phyloP scores from a whole-genome alignment of 176 grass and related monocot species.

The Saccharum officinarum region DNA sequence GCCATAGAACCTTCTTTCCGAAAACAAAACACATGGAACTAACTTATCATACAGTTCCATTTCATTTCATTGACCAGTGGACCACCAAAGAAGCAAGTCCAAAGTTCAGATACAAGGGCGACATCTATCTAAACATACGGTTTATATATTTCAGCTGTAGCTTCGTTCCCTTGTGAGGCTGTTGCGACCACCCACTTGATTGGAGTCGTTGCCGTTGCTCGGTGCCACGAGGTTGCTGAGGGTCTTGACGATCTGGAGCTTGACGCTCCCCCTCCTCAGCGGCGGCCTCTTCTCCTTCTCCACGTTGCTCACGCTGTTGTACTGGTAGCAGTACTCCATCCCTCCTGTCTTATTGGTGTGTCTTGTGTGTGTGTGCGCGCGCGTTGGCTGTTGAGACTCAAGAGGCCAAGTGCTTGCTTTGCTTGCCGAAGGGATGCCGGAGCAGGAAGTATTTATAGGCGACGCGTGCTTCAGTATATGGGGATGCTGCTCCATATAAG shows the following conservation, averaged over 20 bases:
- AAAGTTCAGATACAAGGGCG: not conserved
- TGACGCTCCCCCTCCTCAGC: slow-evolving; percentile 43
- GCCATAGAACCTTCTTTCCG: not conserved
- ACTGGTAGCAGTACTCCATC: slow-evolving; percentile 38
- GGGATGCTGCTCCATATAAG: not conserved
- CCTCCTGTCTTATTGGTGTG: not conserved
- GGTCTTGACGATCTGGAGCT: slow-evolving; percentile 33
- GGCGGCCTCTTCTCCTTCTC: slow-evolving; percentile 51
- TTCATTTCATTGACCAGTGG: not conserved
- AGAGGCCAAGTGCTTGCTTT: not conserved
- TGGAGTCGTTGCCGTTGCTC: not conserved
- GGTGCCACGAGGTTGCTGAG: slow-evolving; percentile 35
- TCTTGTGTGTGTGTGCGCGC: not conserved
- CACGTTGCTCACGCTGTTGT: not conserved
- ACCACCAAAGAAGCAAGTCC: not conserved
- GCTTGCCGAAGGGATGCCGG: not conserved
- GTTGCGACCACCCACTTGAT: slow-evolving; percentile 3
- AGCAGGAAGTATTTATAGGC: slow-evolving; percentile 29
- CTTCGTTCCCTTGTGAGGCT: slow-evolving; percentile 35
- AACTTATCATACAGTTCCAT: not conserved
- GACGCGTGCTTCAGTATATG: not conserved
- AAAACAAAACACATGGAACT: not conserved
- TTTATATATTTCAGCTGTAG: not conserved
- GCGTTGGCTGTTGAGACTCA: not conserved
- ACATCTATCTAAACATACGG: not conserved